Evolutionary conservation across 495 filamentous ascomycete species (phyloP).

Genomic region (Corynascus novoguineensis): DNA sequence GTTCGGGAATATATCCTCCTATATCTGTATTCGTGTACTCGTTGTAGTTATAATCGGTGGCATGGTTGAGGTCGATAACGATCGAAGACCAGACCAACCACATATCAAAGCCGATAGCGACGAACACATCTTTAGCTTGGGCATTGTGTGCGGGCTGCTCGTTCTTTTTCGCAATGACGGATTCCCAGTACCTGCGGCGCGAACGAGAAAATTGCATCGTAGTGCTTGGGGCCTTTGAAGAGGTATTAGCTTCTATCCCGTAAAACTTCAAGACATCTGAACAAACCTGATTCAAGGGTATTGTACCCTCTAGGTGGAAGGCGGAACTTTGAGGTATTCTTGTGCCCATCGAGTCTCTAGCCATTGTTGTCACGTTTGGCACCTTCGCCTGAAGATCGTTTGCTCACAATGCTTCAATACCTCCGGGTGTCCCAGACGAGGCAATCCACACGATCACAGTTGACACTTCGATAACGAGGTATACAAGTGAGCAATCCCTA

Average conservation of each 20-base stretch:
- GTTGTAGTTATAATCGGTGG: no score
- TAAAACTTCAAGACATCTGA: no score
- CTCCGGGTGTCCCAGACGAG: conserved; percentile 1
- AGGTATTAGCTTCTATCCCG: no score
- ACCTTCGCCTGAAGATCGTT: not conserved
- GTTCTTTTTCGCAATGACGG: not conserved
- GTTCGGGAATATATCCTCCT: not conserved
- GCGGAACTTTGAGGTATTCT: no score
- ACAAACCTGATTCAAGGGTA: no score
- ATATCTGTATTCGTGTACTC: not conserved
- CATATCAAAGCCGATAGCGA: not conserved
- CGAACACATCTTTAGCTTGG: not conserved
- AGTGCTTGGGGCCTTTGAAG: no score
- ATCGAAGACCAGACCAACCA: not conserved
- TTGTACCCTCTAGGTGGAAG: no score
- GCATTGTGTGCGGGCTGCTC: not conserved
- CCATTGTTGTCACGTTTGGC: no score
- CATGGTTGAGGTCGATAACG: not conserved
- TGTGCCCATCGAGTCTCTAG: no score
- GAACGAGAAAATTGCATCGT: no score
- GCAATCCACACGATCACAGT: not conserved
- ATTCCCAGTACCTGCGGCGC: not conserved
- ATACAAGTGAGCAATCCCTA: no score
- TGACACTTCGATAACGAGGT: no score
- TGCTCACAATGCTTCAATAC: conserved; percentile 3